Evolutionary conservation across 345 rosid genomes (phyloP), one percentile per base, ranked within the genome.

Genomic region (Firmiana major): DNA sequence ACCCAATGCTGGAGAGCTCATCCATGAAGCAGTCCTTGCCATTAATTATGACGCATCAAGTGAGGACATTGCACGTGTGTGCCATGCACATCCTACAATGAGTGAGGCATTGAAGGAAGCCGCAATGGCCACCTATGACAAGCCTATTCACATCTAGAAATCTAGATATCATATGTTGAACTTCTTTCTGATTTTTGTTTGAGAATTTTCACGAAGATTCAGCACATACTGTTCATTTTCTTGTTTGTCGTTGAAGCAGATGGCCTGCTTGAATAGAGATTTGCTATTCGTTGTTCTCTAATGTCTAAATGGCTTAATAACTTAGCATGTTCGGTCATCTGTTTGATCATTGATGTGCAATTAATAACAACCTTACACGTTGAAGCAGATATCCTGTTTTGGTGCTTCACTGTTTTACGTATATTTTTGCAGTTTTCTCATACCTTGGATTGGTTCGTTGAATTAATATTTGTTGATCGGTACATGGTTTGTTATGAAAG

Each of bases 21-120:
- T 97, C 77, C 99, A 97, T 4, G 99, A 94, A 87, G 99, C 99
- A 7, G 97, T 80, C 40, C 73, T 97, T 24, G 99, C 99, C 38
- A 84, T 97, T 78, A 81, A 90, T 53, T 94, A 94, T 75, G 99
- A 86, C 81, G 98, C 99, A 51, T 64, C 89, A 0, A 97, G 99
- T 16, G 98, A 92, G 89, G 99, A 94, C 82, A 97, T 97, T 12
- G 97, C 98, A 19, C 93, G 97, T 5, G 95, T 94, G 57, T 97
- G 99, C 87, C 99, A 94, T 60, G 99, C 99, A 40, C 99, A 92
- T 76, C 99, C 99, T 17, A 97, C 99, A 21, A 90, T 97, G 99
- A 97, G 99, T 53, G 99, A 97, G 81, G 99, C 98, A 38, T 72
- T 97, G 86, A 97, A 97, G 94, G 99, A 97, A 89, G 99, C 99